Conservation (phyloP, 805 yeast genomes). For the Kuraishia borneana region DNA sequence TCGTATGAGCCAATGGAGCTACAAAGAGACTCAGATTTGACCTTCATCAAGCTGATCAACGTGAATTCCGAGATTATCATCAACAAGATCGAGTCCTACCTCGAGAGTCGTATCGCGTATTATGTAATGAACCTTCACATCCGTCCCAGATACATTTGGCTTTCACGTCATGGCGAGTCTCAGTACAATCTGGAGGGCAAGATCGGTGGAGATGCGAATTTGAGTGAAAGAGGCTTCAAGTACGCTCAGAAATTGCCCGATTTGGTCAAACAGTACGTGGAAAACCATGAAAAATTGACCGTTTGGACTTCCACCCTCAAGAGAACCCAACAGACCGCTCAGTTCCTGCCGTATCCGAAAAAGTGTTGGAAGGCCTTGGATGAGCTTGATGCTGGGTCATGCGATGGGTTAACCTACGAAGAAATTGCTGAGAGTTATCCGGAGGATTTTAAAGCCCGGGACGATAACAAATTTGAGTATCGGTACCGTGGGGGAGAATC, state of each 20-base stretch:
- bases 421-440: constrained; percentile 81
- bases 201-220: constrained; percentile 89
- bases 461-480: constrained; percentile 90
- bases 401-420: constrained; percentile 95
- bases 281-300: constrained; percentile 57
- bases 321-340: constrained; percentile 90
- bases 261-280: constrained; percentile 52
- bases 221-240: constrained; percentile 73
- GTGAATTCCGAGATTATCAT: constrained; percentile 82
- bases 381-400: constrained; percentile 94
- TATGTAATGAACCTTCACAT: constrained; percentile 93
- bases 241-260: constrained; percentile 78
- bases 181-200: constrained; percentile 86
- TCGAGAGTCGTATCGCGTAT: constrained; percentile 88
- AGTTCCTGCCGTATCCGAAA: constrained; percentile 67
- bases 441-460: constrained; percentile 91
- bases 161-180: constrained; percentile 94
- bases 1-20: constrained; percentile 69
- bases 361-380: constrained; percentile 95
- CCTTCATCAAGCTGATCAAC: constrained; percentile 82
- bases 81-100: constrained; percentile 76
- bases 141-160: constrained; percentile 85
- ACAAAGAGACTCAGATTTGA: constrained; percentile 45
- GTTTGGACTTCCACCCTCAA: constrained; percentile 93
- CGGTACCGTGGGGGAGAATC: constrained; percentile 97